These are phyloP conservation scores for Hymenoscyphus infarciens DNA, from an alignment of 2,329 filamentous ascomycete genomes.

Conservation along the genomic window DNA sequence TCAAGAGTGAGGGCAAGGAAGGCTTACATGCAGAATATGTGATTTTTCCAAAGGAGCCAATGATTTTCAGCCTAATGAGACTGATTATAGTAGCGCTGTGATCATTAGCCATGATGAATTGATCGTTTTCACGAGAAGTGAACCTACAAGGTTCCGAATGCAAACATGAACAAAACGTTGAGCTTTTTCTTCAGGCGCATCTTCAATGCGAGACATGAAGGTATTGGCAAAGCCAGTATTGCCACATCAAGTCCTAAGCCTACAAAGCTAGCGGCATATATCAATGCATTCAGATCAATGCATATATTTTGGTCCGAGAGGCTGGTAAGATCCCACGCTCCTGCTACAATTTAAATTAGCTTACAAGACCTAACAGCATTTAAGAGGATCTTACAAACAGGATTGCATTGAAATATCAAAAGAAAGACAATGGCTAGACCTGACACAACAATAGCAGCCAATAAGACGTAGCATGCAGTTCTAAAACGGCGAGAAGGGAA, in stretches of 20 bases:
- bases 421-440: constrained; percentile 16
- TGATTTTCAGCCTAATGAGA: constrained; percentile 27
- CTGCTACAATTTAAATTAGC: constrained; percentile 10
- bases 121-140: neutral
- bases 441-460: constrained; percentile 11
- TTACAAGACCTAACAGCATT: neutral
- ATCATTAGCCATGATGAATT: neutral
- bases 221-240: constrained; percentile 62
- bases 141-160: constrained; percentile 60
- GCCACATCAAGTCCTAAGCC: constrained; percentile 67
- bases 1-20: neutral
- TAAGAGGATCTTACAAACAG: constrained; percentile 16
- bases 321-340: constrained; percentile 18
- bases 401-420: constrained; percentile 24
- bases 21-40: constrained; percentile 27
- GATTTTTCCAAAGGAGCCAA: constrained; percentile 22
- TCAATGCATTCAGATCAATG: constrained; percentile 60
- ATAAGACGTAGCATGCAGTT: neutral
- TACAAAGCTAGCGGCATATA: constrained; percentile 62
- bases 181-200: constrained; percentile 63
- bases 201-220: constrained; percentile 58
- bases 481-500: constrained; percentile 15
- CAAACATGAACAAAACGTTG: constrained; percentile 64
- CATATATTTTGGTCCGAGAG: constrained; percentile 40
- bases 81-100: constrained; percentile 26